Conservation (phyloP, 1,139 yeast species). For the Hyphopichia fennica region DNA sequence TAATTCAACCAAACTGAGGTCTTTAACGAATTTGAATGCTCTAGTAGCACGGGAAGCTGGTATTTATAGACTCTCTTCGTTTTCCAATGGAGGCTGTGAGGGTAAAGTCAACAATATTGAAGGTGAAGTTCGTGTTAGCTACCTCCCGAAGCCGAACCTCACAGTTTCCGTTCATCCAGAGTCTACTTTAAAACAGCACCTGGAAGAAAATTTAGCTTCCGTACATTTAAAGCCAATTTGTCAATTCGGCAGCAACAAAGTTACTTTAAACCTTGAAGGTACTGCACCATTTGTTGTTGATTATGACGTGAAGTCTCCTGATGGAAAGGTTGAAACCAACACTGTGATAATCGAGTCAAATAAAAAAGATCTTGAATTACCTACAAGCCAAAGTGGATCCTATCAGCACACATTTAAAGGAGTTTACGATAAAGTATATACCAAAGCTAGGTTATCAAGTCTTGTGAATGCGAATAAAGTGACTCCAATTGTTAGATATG, state of each 20-base stretch:
- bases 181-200: constrained; percentile 19
- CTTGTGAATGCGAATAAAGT: constrained; percentile 22
- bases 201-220: constrained; percentile 10
- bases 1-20: constrained; percentile 22
- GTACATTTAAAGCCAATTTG: constrained; percentile 35
- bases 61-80: constrained; percentile 55
- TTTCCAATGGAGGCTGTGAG: constrained; percentile 65
- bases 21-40: constrained; percentile 31
- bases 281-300: constrained; percentile 71
- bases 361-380: constrained; percentile 28
- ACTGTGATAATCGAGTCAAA: constrained; percentile 31
- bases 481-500: constrained; percentile 53
- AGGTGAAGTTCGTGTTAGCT: constrained; percentile 43
- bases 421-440: constrained; percentile 68
- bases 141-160: constrained; percentile 58
- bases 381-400: constrained; percentile 48
- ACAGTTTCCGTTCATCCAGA: constrained; percentile 18
- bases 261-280: constrained; percentile 45
- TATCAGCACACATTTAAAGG: constrained; percentile 63
- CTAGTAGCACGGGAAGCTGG: constrained; percentile 61
- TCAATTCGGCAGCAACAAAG: constrained; percentile 26
- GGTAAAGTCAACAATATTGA: constrained; percentile 48
- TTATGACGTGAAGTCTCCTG: constrained; percentile 65
- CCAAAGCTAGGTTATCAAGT: constrained; percentile 38
- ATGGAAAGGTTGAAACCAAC: constrained; percentile 42